phyloP scores from a whole-genome alignment of 1,284 basidiomycete species.

The Exobasidium cylindrosporum region DNA sequence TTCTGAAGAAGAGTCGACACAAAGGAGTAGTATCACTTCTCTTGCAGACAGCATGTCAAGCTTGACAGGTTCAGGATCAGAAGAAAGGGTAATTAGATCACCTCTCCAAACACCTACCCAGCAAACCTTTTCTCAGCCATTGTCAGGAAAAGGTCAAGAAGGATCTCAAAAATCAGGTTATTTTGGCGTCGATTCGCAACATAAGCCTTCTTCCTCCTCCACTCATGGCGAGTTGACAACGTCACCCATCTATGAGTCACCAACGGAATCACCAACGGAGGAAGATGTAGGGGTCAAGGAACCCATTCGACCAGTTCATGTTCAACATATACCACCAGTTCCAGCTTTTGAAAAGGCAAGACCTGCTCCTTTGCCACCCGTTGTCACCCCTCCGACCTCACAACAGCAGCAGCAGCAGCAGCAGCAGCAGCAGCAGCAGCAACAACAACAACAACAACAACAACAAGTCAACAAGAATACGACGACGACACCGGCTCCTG shows the following conservation, averaged over 20 bases:
- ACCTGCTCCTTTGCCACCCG: constrained; percentile 16
- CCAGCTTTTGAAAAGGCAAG: constrained; percentile 37
- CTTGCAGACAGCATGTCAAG: constrained; percentile 23
- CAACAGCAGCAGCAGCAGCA: not conserved
- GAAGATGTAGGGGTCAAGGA: not conserved
- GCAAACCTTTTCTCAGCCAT: constrained; percentile 11
- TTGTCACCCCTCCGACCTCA: constrained; percentile 14
- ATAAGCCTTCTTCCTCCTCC: not conserved
- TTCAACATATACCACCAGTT: constrained; percentile 34
- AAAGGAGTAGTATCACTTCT: constrained; percentile 39
- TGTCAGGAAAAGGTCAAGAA: not conserved
- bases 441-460: not conserved
- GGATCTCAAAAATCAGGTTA: constrained; percentile 6
- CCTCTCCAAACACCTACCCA: constrained; percentile 41
- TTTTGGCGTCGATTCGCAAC: constrained; percentile 17
- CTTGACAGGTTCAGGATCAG: not conserved
- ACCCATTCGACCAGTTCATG: constrained; percentile 30
- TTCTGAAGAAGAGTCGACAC: constrained; percentile 38
- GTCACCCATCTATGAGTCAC: constrained; percentile 14
- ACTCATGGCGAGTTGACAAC: not conserved
- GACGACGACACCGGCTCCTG: not conserved
- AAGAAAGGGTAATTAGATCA: constrained; percentile 14
- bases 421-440: not conserved
- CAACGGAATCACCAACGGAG: constrained; percentile 15
- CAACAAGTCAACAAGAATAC: not conserved